Evolutionary conservation across 1,284 basidiomycete genomes (phyloP), one percentile per base, ranked within the genome.

Genomic region (Tilletia indica): DNA sequence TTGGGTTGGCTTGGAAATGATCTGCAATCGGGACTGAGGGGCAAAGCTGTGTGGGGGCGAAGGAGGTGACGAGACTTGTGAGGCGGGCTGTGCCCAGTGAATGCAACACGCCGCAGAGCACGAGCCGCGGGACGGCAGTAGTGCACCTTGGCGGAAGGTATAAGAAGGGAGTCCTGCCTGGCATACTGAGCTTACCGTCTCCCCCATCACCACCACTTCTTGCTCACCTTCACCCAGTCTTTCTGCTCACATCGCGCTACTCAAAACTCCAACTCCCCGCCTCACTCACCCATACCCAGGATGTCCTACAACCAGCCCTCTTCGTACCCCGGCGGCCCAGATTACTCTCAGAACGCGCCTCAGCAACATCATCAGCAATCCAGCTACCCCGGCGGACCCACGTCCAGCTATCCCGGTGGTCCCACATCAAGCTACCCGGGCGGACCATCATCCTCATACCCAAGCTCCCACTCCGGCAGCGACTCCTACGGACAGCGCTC

Each of bases 281-380:
- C 49, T 11, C 69, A 4, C n/a, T 69, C 56, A 36, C 63, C 19
- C 70, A 72, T 31, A n/a, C 74, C 47, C 48, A 38, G 19, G 42
- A 73, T n/a, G 69, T 74, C 47, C 58, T 71, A 61, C 48, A 73
- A 64, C 61, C 61, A 63, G 31, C 74, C 73, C 31, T 75, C 76
- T 0, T 70, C 76, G 0, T 77, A 75, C 51, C 71, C 74, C 9
- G 73, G 73, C 16, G 72, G 70, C n/a, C 71, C 72, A 0, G 71
- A 64, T 14, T 64, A 38, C 61, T 42, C 61, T 11, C 25, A 25
- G 14, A 31, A 16, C 31, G 25, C 58, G 11, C 58, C 19, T 9
- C 61, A 39, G 61, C 39, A 9, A 14, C 12, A 36, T 34, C 21
- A 42, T 39, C 61, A 19, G 12, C 66, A 71, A 1, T 71, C 73